Base-by-base conservation (phyloP, 2,329 filamentous ascomycete species). In the Ilyonectria destructans region DNA sequence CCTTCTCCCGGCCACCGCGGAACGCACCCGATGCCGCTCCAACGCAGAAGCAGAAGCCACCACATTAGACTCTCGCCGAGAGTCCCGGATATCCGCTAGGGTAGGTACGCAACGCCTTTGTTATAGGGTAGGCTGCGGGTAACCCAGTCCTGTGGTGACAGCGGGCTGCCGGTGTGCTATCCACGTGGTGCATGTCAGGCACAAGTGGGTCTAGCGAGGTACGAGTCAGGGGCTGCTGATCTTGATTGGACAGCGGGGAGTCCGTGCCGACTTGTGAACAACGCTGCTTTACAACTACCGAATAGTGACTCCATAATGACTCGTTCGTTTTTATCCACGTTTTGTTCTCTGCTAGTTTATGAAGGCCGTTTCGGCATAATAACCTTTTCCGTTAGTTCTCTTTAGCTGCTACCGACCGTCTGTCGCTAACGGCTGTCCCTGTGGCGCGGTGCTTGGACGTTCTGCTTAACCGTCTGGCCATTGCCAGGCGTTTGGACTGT, bases 141-240 rank as follows among this genome's bases (percentile, higher is more conserved):
- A 15, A 43, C 37, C 29, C n/a, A 54, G 15, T 35, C 31, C 51
- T n/a, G n/a, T 15, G 10, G 51, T 54, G 51, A 54, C 51, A 54
- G 51, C n/a, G 15, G 31, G 43, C 15, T 19, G 23, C 21, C 21
- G 55, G 55, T 68, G 58, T 8, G 48, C 46, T 45, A 69, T 67
- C 72, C 72, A 74, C 72, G 72, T 71, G 70, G 58, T 62, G 67
- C 48, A 49, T 73, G 72, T 62, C 72, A 74, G 72, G 68, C 40
- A 70, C 63, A 67, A 67, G 17, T 57, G 51, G 51, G n/a, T 12
- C 31, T 52, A n/a, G 37, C 37, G 31, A 51, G 40, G 52, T 33
- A 62, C 70, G 69, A 73, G 56, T 68, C 70, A 71, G 69, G 72
- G 72, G 58, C 48, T 13, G 3, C 1, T 4, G 3, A 2, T n/a